Base-by-base conservation (phyloP, 192 early-diverging fungal species). In the Gamsiella multidivaricata region DNA sequence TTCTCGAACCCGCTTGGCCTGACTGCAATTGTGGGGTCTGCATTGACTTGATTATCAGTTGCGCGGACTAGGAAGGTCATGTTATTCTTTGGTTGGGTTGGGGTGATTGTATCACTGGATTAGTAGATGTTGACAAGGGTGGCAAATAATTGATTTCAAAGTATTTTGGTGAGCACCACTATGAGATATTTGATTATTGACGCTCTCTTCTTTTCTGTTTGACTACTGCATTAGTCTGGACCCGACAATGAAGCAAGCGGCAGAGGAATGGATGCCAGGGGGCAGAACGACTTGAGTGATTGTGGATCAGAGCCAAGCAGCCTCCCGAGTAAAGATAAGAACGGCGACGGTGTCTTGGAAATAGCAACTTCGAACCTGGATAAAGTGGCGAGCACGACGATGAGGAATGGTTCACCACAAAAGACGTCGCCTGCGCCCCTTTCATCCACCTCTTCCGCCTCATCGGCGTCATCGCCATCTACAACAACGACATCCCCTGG, bases 391-490 rank as follows among this genome's bases (percentile, higher is more conserved):
- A 56, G 43, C 17, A 22, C 5, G 31, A 63, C 54, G 33, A 61
- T 33, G 41, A 36, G 5, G 15, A 45, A 34, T 45, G 61, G 45
- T 52, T 34, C 28, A 28, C 46, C 32, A 20, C 61, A 54, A 63
- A 56, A 62, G 39, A 39, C 54, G 7, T 14, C 42, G 9, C 12
- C 49, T 18, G 39, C 57, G 5, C 33, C 33, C 8, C 26, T 31
- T 23, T n/a, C 54, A 12, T 50, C 61, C 1, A 50, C 54, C 26
- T 33, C 70, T 15, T 59, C 70, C 20, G 26, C 70, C 9, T 58
- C 55, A 31, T 53, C 62, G 0, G 43, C 72, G 9, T 62, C 72
- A 7, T 54, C 71, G 12, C 56, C 65, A 2, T 22, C 72, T 17
- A 23, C 57, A 17, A 43, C 46, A 14, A 47, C 72, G 14, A 43